phyloP scores from a whole-genome alignment of 2,329 filamentous ascomycete genomes.

The Fusarium cyanostomum region DNA sequence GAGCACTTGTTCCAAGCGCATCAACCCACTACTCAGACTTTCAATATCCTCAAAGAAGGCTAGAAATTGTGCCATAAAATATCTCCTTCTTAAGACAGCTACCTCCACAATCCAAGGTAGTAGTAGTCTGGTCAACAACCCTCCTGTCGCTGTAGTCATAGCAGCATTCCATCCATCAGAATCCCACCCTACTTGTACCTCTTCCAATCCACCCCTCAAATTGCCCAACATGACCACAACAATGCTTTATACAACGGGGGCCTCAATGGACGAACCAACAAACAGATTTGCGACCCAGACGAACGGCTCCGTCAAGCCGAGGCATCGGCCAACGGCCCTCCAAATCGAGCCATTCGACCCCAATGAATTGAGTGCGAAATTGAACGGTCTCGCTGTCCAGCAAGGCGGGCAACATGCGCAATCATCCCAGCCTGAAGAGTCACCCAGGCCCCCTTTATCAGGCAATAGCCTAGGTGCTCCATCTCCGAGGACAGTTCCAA shows the following conservation, averaged over 20 bases:
- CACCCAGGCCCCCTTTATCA: constrained; percentile 11
- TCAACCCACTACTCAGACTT: neutral
- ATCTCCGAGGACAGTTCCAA: constrained; percentile 17
- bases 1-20: neutral
- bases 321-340: constrained; percentile 37
- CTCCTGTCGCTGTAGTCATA: constrained; percentile 6
- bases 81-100: neutral
- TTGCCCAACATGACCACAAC: constrained; percentile 30
- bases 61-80: neutral
- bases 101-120: neutral
- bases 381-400: constrained; percentile 61
- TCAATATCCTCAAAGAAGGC: neutral
- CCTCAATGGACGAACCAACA: constrained; percentile 23
- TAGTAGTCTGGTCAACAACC: neutral
- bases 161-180: constrained; percentile 7
- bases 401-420: constrained; percentile 50
- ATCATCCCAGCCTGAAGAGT: constrained; percentile 46
- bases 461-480: constrained; percentile 12
- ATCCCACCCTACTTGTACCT: neutral
- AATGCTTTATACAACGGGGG: constrained; percentile 33
- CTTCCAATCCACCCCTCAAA: neutral
- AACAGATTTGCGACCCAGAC: constrained; percentile 14
- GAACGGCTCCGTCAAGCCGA: constrained; percentile 24
- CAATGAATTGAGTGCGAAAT: constrained; percentile 62
- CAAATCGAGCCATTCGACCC: constrained; percentile 58